Conservation (phyloP, 2,329 filamentous ascomycete species). For the Aureobasidium namibiae region DNA sequence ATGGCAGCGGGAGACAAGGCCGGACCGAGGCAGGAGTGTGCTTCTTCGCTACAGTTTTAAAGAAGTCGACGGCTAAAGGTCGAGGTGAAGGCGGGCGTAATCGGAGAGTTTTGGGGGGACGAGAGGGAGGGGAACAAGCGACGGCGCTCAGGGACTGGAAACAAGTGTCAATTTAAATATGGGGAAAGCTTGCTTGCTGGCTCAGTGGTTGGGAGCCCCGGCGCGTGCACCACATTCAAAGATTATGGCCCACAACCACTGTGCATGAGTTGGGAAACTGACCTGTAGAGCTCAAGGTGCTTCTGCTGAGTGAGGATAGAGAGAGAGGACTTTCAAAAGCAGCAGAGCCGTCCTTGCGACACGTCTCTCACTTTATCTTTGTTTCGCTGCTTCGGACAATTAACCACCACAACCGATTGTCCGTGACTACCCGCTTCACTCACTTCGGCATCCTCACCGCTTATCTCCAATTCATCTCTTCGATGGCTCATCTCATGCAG, state of each 20-base stretch:
- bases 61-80: constrained; percentile 1
- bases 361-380: neutral
- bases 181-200: constrained; percentile 5
- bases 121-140: constrained; percentile 20
- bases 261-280: neutral
- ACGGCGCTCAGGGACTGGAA: constrained; percentile 13
- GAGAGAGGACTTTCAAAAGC: neutral
- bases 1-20: constrained; percentile 46
- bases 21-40: constrained; percentile 96
- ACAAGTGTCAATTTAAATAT: neutral
- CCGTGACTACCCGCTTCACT: neutral
- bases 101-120: constrained; percentile 19
- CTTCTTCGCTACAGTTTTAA: constrained; percentile 59
- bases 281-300: neutral
- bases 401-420: neutral
- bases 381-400: neutral
- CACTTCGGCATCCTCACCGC: neutral
- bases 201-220: neutral
- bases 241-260: too few relatives aligned
- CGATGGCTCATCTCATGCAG: neutral
- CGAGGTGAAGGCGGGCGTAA: constrained; percentile 18
- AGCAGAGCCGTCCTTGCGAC: neutral
- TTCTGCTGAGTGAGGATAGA: neutral
- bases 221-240: neutral
- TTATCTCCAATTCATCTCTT: neutral